Conservation (phyloP, 306 rosid genomes). For the Malus asiatica region DNA sequence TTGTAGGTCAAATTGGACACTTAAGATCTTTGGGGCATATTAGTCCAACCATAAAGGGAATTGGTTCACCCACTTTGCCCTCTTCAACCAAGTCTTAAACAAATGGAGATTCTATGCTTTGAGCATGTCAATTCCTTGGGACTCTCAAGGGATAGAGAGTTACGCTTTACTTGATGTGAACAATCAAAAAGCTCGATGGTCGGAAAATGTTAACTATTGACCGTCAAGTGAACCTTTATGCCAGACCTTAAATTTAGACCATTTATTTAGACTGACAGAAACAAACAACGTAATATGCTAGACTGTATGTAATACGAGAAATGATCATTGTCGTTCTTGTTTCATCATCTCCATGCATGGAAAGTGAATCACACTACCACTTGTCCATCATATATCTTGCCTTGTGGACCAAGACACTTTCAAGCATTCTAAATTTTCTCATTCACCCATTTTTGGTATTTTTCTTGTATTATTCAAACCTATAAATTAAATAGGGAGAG, state of each 20-base stretch:
- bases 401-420: conserved; percentile 6
- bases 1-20: conserved; percentile 23
- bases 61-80: conserved; percentile 80
- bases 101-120: conserved; percentile 22
- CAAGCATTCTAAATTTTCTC: neutral
- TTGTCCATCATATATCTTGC: conserved; percentile 3
- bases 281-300: neutral
- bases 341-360: neutral
- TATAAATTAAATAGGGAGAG: conserved; percentile 10
- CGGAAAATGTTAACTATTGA: neutral
- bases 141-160: neutral
- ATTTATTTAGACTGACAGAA: too few relatives aligned
- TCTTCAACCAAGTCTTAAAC: conserved; percentile 4
- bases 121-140: neutral
- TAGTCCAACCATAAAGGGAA: conserved; percentile 50
- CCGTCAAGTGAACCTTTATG: too few relatives aligned
- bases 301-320: neutral
- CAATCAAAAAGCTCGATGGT: neutral
- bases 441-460: neutral
- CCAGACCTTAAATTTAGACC: neutral
- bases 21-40: conserved; percentile 14
- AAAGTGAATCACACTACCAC: neutral
- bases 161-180: neutral
- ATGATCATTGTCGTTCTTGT: neutral
- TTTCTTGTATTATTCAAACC: neutral